Evolutionary conservation across 2,329 filamentous ascomycete genomes (phyloP).

Genomic region (Fusarium beomiforme): DNA sequence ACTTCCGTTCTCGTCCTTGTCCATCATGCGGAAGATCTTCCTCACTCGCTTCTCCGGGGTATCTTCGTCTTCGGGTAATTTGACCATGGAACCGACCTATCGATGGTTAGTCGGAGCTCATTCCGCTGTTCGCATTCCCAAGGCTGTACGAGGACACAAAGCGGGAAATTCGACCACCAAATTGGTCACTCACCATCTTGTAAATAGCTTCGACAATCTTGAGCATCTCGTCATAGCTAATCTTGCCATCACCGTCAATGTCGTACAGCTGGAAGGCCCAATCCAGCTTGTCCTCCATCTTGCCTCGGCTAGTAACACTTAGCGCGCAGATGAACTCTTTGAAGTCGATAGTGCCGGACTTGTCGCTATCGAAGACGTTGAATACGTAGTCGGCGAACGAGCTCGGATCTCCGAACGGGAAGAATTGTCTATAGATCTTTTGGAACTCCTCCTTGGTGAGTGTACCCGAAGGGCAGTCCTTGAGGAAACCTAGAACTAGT

Average conservation of each 20-base stretch:
- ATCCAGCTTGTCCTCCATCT: constrained; percentile 99
- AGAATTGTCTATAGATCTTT: constrained; percentile 99
- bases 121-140: background rate
- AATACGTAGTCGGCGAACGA: constrained; percentile 99
- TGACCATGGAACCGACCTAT: constrained; percentile 98
- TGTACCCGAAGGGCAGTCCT: constrained; percentile 97
- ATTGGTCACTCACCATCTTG: constrained; percentile 81
- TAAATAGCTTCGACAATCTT: constrained; percentile 99
- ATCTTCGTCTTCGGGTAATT: constrained; percentile 97
- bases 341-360: constrained; percentile 97
- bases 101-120: constrained; percentile 10
- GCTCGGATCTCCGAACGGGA: constrained; percentile 96
- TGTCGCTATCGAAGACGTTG: constrained; percentile 98
- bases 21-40: constrained; percentile 99
- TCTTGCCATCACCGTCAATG: constrained; percentile 98
- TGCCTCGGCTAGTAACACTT: constrained; percentile 94
- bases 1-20: constrained; percentile 99
- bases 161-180: background rate
- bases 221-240: constrained; percentile 99
- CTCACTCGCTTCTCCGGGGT: constrained; percentile 97
- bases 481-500: constrained; percentile 80
- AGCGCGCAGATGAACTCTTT: constrained; percentile 99
- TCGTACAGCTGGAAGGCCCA: constrained; percentile 99
- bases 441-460: constrained; percentile 99
- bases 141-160: background rate